phyloP scores from a whole-genome alignment of 306 rosid genomes.

The Erythrophleum fordii region DNA sequence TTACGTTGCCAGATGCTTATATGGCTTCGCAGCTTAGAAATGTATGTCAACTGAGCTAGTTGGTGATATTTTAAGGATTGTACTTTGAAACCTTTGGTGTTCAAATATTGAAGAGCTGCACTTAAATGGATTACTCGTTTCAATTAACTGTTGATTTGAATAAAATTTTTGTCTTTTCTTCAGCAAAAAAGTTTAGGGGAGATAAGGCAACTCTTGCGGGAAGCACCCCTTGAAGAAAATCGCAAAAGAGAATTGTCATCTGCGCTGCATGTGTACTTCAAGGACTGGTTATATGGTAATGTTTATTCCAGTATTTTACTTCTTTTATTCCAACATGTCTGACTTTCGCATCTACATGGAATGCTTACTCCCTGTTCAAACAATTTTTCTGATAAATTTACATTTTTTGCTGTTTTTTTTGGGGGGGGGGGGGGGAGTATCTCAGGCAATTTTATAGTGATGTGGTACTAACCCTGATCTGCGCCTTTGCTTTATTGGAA shows the following conservation, averaged over 20 bases:
- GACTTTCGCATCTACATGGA: conserved; percentile 8
- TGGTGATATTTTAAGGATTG: conserved; percentile 30
- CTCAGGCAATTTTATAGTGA: neutral
- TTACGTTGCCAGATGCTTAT: conserved; percentile 82
- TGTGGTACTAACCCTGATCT: conserved; percentile 17
- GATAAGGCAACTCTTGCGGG: conserved; percentile 74
- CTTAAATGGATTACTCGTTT: conserved; percentile 29
- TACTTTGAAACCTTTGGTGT: conserved; percentile 23
- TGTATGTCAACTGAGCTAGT: conserved; percentile 52
- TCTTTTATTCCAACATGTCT: neutral
- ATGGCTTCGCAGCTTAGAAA: conserved; percentile 75
- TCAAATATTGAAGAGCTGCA: conserved; percentile 15
- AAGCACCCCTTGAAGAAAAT: conserved; percentile 88
- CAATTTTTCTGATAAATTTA: neutral
- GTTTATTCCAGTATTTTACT: conserved; percentile 2
- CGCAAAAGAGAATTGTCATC: conserved; percentile 85
- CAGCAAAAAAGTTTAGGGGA: conserved; percentile 81
- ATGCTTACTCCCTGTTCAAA: neutral
- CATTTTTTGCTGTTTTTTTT: too few relatives aligned
- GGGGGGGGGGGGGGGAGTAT: too few relatives aligned
- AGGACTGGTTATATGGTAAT: conserved; percentile 98
- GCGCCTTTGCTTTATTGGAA: conserved; percentile 14
- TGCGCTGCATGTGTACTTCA: conserved; percentile 92
- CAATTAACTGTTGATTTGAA: conserved; percentile 34
- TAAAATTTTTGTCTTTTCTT: conserved; percentile 33